A percentile compares a stretch with the other conserved stretches of the same genome.
phyloP scores from a whole-genome alignment of 371 early-diverging fungal species.

The Enterocytospora artemiae region DNA sequence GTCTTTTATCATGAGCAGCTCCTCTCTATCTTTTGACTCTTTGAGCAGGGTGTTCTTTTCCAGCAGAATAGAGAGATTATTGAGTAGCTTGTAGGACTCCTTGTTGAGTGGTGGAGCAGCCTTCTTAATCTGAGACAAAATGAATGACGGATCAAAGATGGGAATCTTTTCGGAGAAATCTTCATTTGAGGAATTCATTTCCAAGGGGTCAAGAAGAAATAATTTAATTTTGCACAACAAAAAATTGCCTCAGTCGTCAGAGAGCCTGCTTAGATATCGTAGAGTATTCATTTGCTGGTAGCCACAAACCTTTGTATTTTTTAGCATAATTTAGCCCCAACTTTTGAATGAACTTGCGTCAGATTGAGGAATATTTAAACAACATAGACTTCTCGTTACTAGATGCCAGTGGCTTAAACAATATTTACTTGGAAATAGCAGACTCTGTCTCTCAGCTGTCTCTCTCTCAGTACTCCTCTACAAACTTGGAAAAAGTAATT shows the following conservation, averaged over 20 bases:
- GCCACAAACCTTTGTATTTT: background rate
- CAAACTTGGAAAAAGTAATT: slow-evolving; percentile 31
- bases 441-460: slow-evolving; percentile 10
- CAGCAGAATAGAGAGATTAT: slow-evolving; percentile 15
- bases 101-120: slow-evolving; percentile 13
- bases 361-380: slow-evolving; percentile 9
- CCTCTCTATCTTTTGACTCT: background rate
- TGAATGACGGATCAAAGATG: slow-evolving; percentile 2
- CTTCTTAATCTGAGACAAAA: slow-evolving; percentile 12
- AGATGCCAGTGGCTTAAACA: slow-evolving; percentile 22
- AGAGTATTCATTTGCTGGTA: too few relatives aligned
- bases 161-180: slow-evolving; percentile 4
- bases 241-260: background rate
- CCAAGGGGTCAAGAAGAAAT: slow-evolving; percentile 2
- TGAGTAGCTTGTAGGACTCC: slow-evolving; percentile 17
- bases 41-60: slow-evolving; percentile 8
- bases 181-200: too few relatives aligned
- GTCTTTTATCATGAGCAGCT: background rate
- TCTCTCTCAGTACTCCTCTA: background rate
- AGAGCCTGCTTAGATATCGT: too few relatives aligned
- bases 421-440: slow-evolving; percentile 40
- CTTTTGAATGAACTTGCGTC: background rate
- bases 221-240: background rate
- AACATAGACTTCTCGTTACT: slow-evolving; percentile 9
- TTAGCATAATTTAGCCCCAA: background rate